A percentile compares a stretch with the other conserved stretches of the same genome.
These are phyloP conservation scores for Plasmodium knowlesi DNA, from an alignment of 169 alveolate species.

Conservation along the genomic window DNA sequence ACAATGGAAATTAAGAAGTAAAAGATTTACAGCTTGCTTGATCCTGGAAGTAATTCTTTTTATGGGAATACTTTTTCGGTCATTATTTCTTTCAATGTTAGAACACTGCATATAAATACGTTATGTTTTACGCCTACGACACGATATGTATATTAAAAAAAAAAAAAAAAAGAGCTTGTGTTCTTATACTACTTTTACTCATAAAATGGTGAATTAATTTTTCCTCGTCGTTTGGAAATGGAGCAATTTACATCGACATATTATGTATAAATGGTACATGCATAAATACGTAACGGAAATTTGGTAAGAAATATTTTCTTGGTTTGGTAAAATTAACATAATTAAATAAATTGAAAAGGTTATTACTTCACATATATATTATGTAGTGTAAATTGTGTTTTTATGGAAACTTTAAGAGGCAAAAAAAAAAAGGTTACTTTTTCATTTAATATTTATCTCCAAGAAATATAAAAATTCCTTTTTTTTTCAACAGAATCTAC, in stretches of 20 bases:
- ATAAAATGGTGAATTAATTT: not conserved
- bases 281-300: not conserved
- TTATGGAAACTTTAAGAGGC: not conserved
- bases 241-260: not conserved
- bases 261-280: not conserved
- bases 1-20: not conserved
- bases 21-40: not conserved
- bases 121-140: not conserved
- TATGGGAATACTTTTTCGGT: not conserved
- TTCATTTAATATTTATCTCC: not conserved
- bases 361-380: too few species aligned
- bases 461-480: not conserved
- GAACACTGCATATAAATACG: not conserved
- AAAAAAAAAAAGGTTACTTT: too few species aligned
- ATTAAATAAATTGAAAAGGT: too few species aligned
- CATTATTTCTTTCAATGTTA: not conserved
- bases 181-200: not conserved
- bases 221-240: not conserved
- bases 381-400: too few species aligned
- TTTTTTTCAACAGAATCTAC: not conserved
- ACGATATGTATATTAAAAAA: not conserved
- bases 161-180: not conserved
- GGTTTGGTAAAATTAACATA: not conserved
- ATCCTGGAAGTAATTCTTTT: not conserved
- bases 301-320: not conserved